A percentile compares a stretch with the other conserved stretches of the same genome.
Evolutionary conservation across 495 filamentous ascomycete genomes (phyloP).

Genomic region (Oleoguttula mirabilis): DNA sequence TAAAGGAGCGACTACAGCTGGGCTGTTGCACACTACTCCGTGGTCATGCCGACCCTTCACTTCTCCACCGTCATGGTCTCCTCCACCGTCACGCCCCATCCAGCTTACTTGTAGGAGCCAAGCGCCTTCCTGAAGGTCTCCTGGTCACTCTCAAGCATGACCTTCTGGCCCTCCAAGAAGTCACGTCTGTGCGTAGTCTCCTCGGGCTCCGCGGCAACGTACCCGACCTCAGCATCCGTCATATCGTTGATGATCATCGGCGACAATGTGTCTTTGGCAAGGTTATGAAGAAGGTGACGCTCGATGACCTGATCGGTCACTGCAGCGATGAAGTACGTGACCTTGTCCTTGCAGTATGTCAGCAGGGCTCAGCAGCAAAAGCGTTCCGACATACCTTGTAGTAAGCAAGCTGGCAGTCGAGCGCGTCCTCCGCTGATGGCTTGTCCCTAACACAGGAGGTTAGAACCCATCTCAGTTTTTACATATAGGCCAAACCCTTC

Average conservation of each 20-base stretch:
- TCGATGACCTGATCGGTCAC: constrained; percentile 29
- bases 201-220: constrained; percentile 22
- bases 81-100: too few relatives aligned
- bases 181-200: constrained; percentile 16
- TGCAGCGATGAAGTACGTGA: constrained; percentile 26
- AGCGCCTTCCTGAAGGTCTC: constrained; percentile 20
- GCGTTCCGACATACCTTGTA: constrained; percentile 20
- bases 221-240: constrained; percentile 23
- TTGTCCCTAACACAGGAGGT: too few relatives aligned
- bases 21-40: too few relatives aligned
- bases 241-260: constrained; percentile 21
- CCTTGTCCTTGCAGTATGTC: constrained; percentile 23
- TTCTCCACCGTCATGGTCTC: too few relatives aligned
- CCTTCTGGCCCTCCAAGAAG: constrained; percentile 17
- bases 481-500: too few relatives aligned
- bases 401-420: constrained; percentile 12
- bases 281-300: constrained; percentile 24
- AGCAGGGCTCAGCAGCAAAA: neutral
- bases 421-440: constrained; percentile 10
- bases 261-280: constrained; percentile 20
- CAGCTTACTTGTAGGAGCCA: constrained; percentile 3
- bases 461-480: too few relatives aligned
- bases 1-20: too few relatives aligned
- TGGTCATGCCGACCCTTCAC: too few relatives aligned
- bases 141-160: constrained; percentile 21